Conservation (phyloP, 176 grass and related monocot species). For the Otatea glauca region DNA sequence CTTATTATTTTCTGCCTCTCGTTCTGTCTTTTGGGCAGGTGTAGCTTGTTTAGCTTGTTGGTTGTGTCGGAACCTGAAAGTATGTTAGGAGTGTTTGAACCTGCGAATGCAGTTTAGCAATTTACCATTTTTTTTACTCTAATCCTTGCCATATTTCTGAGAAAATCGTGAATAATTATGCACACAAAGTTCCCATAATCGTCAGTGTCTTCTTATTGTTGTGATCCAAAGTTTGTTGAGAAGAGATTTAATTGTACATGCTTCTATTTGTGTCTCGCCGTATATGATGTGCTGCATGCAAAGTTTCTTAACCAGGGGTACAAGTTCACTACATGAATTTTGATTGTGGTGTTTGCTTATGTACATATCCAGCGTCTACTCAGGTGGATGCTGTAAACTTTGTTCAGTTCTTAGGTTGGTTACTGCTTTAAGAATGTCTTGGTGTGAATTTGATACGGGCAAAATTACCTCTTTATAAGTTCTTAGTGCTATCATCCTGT, state of each 20-base stretch:
- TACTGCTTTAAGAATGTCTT: not conserved
- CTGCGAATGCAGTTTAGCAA: conserved; percentile 19
- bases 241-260: not conserved
- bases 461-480: not conserved
- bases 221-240: not conserved
- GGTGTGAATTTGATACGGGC: not conserved
- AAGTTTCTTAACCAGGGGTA: not conserved
- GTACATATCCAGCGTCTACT: not conserved
- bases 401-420: not conserved
- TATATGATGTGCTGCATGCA: not conserved
- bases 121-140: not conserved
- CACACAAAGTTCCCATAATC: not conserved
- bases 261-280: not conserved
- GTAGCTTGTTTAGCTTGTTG: conserved; percentile 28
- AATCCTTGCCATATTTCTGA: not conserved
- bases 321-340: not conserved
- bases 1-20: conserved; percentile 23
- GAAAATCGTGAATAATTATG: not conserved
- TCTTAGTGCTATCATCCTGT: not conserved
- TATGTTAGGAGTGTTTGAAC: not conserved
- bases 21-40: conserved; percentile 4
- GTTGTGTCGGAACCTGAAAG: conserved; percentile 35
- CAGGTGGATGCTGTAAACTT: not conserved
- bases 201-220: too few relatives aligned
- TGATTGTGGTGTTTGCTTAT: not conserved